These are phyloP conservation scores for Mucor sp. DNA, from an alignment of 371 early-diverging fungal genomes.

Conservation along the genomic window DNA sequence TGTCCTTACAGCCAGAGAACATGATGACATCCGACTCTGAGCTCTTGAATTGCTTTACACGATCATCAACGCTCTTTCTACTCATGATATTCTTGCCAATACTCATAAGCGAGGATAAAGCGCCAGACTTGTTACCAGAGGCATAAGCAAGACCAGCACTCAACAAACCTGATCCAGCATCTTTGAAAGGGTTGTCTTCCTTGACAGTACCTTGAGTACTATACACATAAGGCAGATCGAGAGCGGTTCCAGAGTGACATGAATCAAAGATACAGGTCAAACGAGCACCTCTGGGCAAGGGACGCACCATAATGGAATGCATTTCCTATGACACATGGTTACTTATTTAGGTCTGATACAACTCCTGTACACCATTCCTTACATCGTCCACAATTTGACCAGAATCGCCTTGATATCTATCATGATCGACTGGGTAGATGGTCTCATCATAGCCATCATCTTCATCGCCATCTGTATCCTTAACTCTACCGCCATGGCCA, in stretches of 20 bases:
- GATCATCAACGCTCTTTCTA: constrained; percentile 32
- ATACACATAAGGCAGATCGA: constrained; percentile 88
- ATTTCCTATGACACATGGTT: constrained; percentile 37
- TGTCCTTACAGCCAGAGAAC: constrained; percentile 90
- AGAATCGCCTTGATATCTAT: constrained; percentile 20
- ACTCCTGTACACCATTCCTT: neutral
- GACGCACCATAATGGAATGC: constrained; percentile 81
- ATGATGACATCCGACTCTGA: constrained; percentile 80
- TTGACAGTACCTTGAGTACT: constrained; percentile 69
- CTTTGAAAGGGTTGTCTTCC: constrained; percentile 48
- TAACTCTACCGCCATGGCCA: constrained; percentile 84
- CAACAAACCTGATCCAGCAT: constrained; percentile 48
- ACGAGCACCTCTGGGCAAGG: constrained; percentile 81
- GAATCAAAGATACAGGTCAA: constrained; percentile 88
- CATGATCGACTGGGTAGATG: constrained; percentile 83
- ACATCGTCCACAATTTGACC: constrained; percentile 91
- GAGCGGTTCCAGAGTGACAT: constrained; percentile 85
- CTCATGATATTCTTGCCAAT: constrained; percentile 48
- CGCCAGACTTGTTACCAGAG: constrained; percentile 45
- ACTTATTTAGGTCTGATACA: neutral
- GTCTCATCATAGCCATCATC: constrained; percentile 75
- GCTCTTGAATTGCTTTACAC: constrained; percentile 54
- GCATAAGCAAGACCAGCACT: constrained; percentile 58
- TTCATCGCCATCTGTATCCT: constrained; percentile 82
- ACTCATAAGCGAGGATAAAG: constrained; percentile 46